phyloP scores from a whole-genome alignment of 164 flowering plant genomes.

The Vitis vinifera region DNA sequence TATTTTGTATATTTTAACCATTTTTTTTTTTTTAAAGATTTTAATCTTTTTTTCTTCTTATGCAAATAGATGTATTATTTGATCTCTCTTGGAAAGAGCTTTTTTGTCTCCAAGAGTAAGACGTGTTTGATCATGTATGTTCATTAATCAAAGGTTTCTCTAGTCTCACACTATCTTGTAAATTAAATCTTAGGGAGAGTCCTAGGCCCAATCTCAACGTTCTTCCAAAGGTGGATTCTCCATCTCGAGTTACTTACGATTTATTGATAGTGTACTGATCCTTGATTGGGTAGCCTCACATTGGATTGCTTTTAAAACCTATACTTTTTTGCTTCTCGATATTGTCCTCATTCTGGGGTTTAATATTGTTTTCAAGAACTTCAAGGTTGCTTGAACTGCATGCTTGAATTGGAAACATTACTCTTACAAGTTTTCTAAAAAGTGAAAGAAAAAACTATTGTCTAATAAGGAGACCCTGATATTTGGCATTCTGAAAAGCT shows the following conservation, averaged over 20 bases:
- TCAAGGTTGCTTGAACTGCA: slow-evolving; percentile 74
- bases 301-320: slow-evolving; percentile 87
- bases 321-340: slow-evolving; percentile 67
- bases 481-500: slow-evolving; percentile 64
- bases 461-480: slow-evolving; percentile 32
- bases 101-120: slow-evolving; percentile 86
- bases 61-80: slow-evolving; percentile 62
- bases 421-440: slow-evolving; percentile 77
- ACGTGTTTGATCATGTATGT: slow-evolving; percentile 82
- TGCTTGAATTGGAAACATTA: slow-evolving; percentile 50
- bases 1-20: too few relatives aligned
- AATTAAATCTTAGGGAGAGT: slow-evolving; percentile 74
- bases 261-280: slow-evolving; percentile 29
- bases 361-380: slow-evolving; percentile 23
- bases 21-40: too few relatives aligned
- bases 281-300: slow-evolving; percentile 61
- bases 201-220: slow-evolving; percentile 89
- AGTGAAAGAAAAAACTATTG: slow-evolving; percentile 38
- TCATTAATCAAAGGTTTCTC: slow-evolving; percentile 58
- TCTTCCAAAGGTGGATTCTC: slow-evolving; percentile 77
- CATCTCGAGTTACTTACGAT: slow-evolving; percentile 38
- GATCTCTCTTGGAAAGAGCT: slow-evolving; percentile 91
- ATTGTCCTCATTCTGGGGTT: slow-evolving; percentile 48
- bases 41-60: too few relatives aligned
- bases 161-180: slow-evolving; percentile 50